Conservation (phyloP, 768 basidiomycete species). For the Dentipellis fragilis region DNA sequence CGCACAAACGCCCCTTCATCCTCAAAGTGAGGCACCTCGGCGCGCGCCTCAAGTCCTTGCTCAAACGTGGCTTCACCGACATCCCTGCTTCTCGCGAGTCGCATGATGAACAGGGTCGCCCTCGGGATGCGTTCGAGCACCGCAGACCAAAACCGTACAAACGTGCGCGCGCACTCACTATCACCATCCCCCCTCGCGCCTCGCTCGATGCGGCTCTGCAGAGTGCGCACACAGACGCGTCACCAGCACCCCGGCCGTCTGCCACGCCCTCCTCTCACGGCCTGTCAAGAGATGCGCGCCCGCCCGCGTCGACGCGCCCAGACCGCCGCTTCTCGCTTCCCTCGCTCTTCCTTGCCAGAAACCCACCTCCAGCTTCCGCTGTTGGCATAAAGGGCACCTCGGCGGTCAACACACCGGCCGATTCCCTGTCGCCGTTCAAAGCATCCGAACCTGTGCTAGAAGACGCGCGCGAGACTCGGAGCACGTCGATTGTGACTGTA, state of each 20-base stretch:
- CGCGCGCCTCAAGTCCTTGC: slow-evolving; percentile 8
- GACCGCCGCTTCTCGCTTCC: slow-evolving; percentile 10
- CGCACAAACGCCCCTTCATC: slow-evolving; percentile 8
- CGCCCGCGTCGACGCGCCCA: background rate
- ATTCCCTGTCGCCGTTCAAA: background rate
- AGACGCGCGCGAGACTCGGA: background rate
- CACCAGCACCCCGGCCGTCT: background rate
- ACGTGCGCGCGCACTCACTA: background rate
- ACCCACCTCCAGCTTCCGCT: background rate
- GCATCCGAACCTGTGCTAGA: background rate
- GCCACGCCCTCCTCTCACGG: background rate
- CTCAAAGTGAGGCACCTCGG: slow-evolving; percentile 9
- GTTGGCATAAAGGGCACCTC: background rate
- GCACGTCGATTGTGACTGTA: too few species aligned
- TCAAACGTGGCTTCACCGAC: slow-evolving; percentile 4
- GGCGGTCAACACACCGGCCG: background rate
- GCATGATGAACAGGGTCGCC: background rate
- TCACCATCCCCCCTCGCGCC: background rate
- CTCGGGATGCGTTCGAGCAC: background rate
- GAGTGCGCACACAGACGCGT: background rate
- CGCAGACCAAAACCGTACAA: slow-evolving; percentile 3
- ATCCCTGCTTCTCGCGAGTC: background rate
- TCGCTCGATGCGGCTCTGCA: background rate
- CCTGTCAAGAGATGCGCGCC: background rate
- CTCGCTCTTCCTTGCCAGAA: slow-evolving; percentile 7